A percentile compares a stretch with the other conserved stretches of the same genome.
These are phyloP conservation scores for Porphyrellus sp. DNA, from an alignment of 1,284 basidiomycete species.

Conservation along the genomic window DNA sequence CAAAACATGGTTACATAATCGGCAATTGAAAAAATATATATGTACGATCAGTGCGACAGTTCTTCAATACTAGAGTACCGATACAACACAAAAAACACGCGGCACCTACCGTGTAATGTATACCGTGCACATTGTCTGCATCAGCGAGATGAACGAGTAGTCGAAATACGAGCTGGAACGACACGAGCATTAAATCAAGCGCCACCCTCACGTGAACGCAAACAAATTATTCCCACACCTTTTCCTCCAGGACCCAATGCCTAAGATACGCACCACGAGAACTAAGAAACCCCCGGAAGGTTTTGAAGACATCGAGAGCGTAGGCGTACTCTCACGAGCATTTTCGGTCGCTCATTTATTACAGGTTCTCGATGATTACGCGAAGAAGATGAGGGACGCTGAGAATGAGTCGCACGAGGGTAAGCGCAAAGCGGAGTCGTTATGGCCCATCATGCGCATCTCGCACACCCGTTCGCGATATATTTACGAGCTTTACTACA, in stretches of 20 bases:
- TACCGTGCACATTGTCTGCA: too few relatives aligned
- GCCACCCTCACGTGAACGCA: too few relatives aligned
- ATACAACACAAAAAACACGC: too few relatives aligned
- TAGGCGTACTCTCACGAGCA: conserved; percentile 34
- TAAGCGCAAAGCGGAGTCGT: conserved; percentile 92
- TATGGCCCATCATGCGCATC: conserved; percentile 99
- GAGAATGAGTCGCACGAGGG: conserved; percentile 98
- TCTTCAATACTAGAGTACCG: too few relatives aligned
- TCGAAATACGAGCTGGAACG: neutral
- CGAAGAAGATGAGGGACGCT: conserved; percentile 95
- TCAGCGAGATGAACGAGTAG: too few relatives aligned
- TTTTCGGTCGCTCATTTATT: conserved; percentile 8
- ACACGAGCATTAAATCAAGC: too few relatives aligned
- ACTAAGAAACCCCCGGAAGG: conserved; percentile 97
- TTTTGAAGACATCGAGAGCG: conserved; percentile 90
- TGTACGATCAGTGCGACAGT: too few relatives aligned
- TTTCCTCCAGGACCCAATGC: conserved; percentile 58
- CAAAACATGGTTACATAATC: conserved; percentile 27
- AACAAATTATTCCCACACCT: conserved; percentile 23
- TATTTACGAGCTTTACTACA: conserved; percentile 99
- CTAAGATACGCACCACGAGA: conserved; percentile 90
- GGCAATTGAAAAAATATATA: too few relatives aligned
- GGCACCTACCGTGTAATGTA: too few relatives aligned
- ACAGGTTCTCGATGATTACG: conserved; percentile 90
- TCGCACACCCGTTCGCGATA: conserved; percentile 94